Evolutionary conservation across 805 yeast genomes (phyloP), one percentile per base, ranked within the genome.

Genomic region (Schizosaccharomyces octosporus): DNA sequence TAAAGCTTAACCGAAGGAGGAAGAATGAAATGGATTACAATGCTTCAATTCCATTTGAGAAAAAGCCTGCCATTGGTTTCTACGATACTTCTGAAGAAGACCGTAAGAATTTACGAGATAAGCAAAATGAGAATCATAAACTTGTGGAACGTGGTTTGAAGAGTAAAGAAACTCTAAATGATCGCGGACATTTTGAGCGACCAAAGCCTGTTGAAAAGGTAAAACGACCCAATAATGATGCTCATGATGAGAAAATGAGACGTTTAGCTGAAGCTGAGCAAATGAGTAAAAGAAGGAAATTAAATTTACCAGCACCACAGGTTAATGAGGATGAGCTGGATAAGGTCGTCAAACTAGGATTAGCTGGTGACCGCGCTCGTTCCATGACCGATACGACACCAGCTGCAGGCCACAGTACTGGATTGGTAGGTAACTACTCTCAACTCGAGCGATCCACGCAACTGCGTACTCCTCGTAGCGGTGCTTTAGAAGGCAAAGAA

Each of bases 1-100:
- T 79, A 24, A 69, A 68, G 43, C 70, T 82, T 29, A 21, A 19
- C 65, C 43, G 64, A 64, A 32, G 68, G 66, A 19, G 66, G 67
- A 58, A 59, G 68, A 62, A 61, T 61, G 24, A 77, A 63, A 79
- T 85, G 69, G 96, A 89, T 69, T 87, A 86, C 70, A 86, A 84
- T 68, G 84, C 81, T 1, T 95, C 85, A 66, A 80, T 89, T 9
- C 87, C 90, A 0, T 84, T 85, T 66, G 93, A 88, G 66, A 82
- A 80, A 63, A 71, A 71, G 17, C 90, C 95, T 0, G 77, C 75
- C 3, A 74, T 72, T 0, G 96, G 95, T 0, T 71, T 79, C 24
- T 85, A 83, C 68, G 89, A 85, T 66, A 80, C 82, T 0, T 66
- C 74, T 0, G 79, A 77, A n/a, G 97, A 89, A 68, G 71, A 59